Evolutionary conservation across 2,329 filamentous ascomycete species (phyloP).

Genomic region (Ascochyta koolunga): DNA sequence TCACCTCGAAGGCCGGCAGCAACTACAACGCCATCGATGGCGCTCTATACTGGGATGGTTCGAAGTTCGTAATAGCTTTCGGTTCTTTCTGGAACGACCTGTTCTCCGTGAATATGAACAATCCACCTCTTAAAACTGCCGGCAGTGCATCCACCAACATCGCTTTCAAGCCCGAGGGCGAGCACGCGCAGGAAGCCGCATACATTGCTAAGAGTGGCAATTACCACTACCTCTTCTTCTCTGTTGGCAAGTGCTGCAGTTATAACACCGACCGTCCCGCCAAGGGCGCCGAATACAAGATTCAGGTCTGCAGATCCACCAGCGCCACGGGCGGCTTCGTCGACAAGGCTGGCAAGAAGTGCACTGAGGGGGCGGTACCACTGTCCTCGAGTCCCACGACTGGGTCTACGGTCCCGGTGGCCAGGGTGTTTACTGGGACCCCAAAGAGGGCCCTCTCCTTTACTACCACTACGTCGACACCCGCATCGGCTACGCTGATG

Average conservation of each 20-base stretch:
- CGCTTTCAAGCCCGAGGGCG: slow-evolving; percentile 59
- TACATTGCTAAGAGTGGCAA: slow-evolving; percentile 62
- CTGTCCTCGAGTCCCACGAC: slow-evolving; percentile 65
- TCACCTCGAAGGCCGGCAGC: slow-evolving; percentile 50
- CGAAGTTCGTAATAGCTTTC: slow-evolving; percentile 63
- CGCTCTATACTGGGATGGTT: slow-evolving; percentile 50
- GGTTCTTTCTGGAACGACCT: slow-evolving; percentile 73
- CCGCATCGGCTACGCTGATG: slow-evolving; percentile 58
- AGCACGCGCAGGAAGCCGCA: slow-evolving; percentile 62
- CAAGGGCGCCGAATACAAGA: slow-evolving; percentile 67
- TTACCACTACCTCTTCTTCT: slow-evolving; percentile 71
- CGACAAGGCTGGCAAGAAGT: slow-evolving; percentile 61
- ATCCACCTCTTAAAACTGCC: slow-evolving; percentile 40
- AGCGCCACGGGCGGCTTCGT: slow-evolving; percentile 61
- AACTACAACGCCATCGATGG: slow-evolving; percentile 60
- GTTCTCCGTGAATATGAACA: slow-evolving; percentile 62
- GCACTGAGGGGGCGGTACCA: slow-evolving; percentile 64
- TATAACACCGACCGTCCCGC: slow-evolving; percentile 60
- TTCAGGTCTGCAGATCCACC: slow-evolving; percentile 67
- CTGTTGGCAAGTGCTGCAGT: slow-evolving; percentile 66
- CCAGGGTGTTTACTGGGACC: slow-evolving; percentile 64
- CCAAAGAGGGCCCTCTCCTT: slow-evolving; percentile 58
- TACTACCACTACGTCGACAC: slow-evolving; percentile 69
- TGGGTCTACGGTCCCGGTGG: slow-evolving; percentile 70
- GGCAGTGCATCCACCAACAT: slow-evolving; percentile 54